A percentile compares a stretch with the other conserved stretches of the same genome.
These are phyloP conservation scores for Ocimum tenuiflorum DNA, from an alignment of 257 asterid species.

Conservation along the genomic window DNA sequence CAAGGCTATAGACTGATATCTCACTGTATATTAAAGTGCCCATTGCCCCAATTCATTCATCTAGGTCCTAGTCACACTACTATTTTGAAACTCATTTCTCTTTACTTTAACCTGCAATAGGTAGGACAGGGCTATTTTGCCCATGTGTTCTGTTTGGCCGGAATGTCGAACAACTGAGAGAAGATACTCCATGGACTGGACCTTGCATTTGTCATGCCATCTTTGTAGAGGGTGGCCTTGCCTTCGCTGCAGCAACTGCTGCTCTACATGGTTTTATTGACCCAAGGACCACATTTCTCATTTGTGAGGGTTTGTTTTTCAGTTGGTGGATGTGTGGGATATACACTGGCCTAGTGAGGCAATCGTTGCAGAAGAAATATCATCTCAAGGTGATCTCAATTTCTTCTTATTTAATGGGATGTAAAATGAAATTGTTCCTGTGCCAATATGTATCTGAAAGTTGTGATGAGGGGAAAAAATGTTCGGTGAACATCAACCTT, in stretches of 20 bases:
- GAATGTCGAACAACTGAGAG: conserved; percentile 72
- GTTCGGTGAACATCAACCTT: background rate
- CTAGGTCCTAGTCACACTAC: background rate
- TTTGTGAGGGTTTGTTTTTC: conserved; percentile 79
- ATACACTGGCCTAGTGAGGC: conserved; percentile 80
- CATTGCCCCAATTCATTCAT: background rate
- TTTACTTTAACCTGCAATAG: conserved; percentile 31
- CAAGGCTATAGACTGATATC: background rate
- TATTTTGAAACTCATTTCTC: background rate
- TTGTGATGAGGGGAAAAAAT: background rate
- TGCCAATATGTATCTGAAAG: background rate
- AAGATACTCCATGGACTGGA: conserved; percentile 81
- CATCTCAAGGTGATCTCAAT: conserved; percentile 76
- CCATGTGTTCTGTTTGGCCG: conserved; percentile 94
- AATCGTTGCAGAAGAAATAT: conserved; percentile 87
- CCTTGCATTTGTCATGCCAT: conserved; percentile 94
- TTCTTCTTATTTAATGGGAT: background rate
- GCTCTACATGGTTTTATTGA: conserved; percentile 74
- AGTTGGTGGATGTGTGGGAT: conserved; percentile 99
- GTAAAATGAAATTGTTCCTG: background rate
- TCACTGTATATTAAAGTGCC: background rate
- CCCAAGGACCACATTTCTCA: conserved; percentile 78
- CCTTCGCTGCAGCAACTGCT: conserved; percentile 65
- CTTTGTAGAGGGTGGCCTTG: conserved; percentile 82
- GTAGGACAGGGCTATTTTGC: conserved; percentile 88